Conservation (phyloP, 2,329 filamentous ascomycete species). For the Allantophomopsis cytisporea region DNA sequence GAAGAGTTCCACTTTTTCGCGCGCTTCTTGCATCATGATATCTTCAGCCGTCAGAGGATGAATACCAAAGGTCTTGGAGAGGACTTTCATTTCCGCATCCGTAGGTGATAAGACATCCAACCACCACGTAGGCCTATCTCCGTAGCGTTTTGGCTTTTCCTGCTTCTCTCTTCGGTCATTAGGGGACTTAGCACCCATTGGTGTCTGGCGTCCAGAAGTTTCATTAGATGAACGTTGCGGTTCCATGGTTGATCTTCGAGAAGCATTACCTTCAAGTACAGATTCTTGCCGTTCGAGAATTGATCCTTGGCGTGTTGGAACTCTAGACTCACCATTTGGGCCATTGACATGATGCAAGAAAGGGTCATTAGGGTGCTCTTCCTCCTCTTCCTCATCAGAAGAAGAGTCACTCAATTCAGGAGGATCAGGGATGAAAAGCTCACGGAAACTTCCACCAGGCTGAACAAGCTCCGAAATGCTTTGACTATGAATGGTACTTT, state of each 20-base stretch:
- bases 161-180: constrained; percentile 2
- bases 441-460: constrained; percentile 68
- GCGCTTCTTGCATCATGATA: constrained; percentile 92
- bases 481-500: constrained; percentile 90
- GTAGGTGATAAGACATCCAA: constrained; percentile 85
- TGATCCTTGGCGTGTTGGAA: constrained; percentile 26
- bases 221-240: not conserved
- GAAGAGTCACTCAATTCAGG: constrained; percentile 57
- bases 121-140: constrained; percentile 91
- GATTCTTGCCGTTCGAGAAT: constrained; percentile 9
- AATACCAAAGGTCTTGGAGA: constrained; percentile 87
- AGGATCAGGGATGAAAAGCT: constrained; percentile 85
- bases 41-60: constrained; percentile 93
- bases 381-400: constrained; percentile 49
- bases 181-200: constrained; percentile 23
- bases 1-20: constrained; percentile 96
- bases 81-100: constrained; percentile 87
- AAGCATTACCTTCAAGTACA: constrained; percentile 4
- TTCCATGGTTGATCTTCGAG: not conserved
- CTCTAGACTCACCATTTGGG: constrained; percentile 27
- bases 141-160: constrained; percentile 41
- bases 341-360: constrained; percentile 15
- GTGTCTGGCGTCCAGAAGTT: constrained; percentile 8
- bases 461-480: constrained; percentile 89
- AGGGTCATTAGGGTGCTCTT: constrained; percentile 18